Conservation (phyloP, 1,284 basidiomycete genomes). For the Heterobasidion irregulare region DNA sequence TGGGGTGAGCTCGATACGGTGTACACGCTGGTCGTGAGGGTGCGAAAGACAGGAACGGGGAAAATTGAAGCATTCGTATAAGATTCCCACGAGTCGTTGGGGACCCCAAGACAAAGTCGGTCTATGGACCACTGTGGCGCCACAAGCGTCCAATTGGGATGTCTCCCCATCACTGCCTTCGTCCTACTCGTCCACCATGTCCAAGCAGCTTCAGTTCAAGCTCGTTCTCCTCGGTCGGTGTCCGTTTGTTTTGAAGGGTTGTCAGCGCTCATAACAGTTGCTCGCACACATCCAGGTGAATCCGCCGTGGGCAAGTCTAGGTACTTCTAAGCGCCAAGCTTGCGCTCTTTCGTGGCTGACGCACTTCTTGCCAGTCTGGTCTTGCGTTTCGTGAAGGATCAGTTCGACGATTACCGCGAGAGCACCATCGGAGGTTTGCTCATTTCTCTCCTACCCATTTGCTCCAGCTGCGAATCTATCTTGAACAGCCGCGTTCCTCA, state of each 20-base stretch:
- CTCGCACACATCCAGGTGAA: conserved; percentile 53
- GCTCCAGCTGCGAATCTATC: conserved; percentile 1
- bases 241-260: neutral
- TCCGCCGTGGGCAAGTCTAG: conserved; percentile 97
- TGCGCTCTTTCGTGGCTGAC: neutral
- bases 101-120: neutral
- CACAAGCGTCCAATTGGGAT: neutral
- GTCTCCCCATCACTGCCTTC: conserved; percentile 11
- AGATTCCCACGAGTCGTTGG: neutral
- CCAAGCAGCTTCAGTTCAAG: conserved; percentile 84
- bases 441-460: conserved; percentile 1
- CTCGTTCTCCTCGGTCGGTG: conserved; percentile 81
- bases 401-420: conserved; percentile 96
- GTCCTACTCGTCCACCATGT: conserved; percentile 39
- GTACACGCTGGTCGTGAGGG: neutral
- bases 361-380: conserved; percentile 58
- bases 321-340: conserved; percentile 26
- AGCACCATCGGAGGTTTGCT: conserved; percentile 75
- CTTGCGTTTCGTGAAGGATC: conserved; percentile 92
- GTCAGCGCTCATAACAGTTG: too few relatives aligned
- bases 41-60: neutral
- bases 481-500: conserved; percentile 82
- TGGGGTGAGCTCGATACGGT: neutral
- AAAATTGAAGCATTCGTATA: neutral
- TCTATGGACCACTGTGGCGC: neutral